A percentile compares a stretch with the other conserved stretches of the same genome.
Evolutionary conservation across 2,329 filamentous ascomycete species (phyloP).

Genomic region (Alternaria sp.): DNA sequence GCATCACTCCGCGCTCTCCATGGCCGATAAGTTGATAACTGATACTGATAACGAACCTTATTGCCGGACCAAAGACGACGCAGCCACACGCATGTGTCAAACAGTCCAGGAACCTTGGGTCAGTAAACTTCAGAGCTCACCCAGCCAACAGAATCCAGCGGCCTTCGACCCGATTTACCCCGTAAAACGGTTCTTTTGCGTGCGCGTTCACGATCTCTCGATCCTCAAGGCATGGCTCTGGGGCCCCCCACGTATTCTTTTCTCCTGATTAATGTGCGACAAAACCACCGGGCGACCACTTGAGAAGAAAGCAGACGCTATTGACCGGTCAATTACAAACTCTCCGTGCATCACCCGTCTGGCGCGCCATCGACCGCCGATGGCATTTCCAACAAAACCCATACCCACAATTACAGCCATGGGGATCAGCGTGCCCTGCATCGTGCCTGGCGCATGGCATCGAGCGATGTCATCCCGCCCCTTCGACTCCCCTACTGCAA

Average conservation of each 20-base stretch:
- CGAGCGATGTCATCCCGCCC: constrained; percentile 10
- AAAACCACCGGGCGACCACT: background rate
- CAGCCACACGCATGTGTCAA: constrained; percentile 7
- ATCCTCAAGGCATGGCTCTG: background rate
- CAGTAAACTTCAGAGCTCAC: background rate
- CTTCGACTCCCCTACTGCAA: background rate
- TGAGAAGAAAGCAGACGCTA: background rate
- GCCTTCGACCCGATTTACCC: background rate
- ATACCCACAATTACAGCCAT: constrained; percentile 13
- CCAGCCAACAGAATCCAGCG: background rate
- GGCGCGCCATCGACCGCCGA: constrained; percentile 1
- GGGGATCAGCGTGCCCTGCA: constrained; percentile 4
- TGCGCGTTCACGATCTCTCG: constrained; percentile 5
- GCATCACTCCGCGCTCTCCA: background rate
- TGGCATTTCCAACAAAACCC: constrained; percentile 7
- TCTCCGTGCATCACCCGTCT: background rate
- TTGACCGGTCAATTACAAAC: background rate
- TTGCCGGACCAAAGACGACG: background rate
- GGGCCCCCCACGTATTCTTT: background rate
- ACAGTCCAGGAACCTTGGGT: constrained; percentile 3
- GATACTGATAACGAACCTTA: constrained; percentile 12
- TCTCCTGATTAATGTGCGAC: background rate
- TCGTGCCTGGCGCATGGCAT: constrained; percentile 14
- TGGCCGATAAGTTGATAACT: background rate
- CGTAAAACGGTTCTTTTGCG: constrained; percentile 1